Evolutionary conservation across 2,329 filamentous ascomycete species (phyloP).

Genomic region (Fusarium sp.): DNA sequence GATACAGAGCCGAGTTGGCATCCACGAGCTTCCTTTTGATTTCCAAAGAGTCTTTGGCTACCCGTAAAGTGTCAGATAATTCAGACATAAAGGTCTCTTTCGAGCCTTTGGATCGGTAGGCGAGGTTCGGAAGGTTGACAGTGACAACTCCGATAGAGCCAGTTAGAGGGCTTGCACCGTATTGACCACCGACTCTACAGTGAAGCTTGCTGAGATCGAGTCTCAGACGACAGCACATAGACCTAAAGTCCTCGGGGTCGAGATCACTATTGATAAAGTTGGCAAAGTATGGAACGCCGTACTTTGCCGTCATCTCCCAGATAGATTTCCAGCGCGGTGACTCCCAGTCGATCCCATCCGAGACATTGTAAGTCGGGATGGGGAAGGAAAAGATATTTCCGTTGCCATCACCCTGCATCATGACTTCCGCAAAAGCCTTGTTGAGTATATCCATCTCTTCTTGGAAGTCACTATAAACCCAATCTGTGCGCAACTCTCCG

Average conservation of each 20-base stretch:
- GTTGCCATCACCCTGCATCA: slow-evolving; percentile 47
- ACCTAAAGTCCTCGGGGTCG: slow-evolving; percentile 46
- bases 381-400: slow-evolving; percentile 48
- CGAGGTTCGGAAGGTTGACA: slow-evolving; percentile 43
- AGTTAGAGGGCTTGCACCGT: slow-evolving; percentile 43
- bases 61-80: slow-evolving; percentile 19
- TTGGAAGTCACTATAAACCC: slow-evolving; percentile 45
- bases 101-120: slow-evolving; percentile 28
- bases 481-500: slow-evolving; percentile 31
- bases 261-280: slow-evolving; percentile 48
- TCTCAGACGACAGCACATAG: slow-evolving; percentile 45
- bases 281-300: slow-evolving; percentile 46
- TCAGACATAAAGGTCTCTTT: slow-evolving; percentile 33
- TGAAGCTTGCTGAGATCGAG: slow-evolving; percentile 46
- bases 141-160: slow-evolving; percentile 45
- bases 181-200: slow-evolving; percentile 44
- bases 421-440: slow-evolving; percentile 46
- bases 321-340: slow-evolving; percentile 44
- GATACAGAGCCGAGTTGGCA: slow-evolving; percentile 34
- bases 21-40: slow-evolving; percentile 43
- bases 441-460: slow-evolving; percentile 48
- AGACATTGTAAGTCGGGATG: slow-evolving; percentile 45
- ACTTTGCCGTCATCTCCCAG: slow-evolving; percentile 49
- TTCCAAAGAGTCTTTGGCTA: slow-evolving; percentile 44
- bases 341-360: slow-evolving; percentile 45